phyloP scores from a whole-genome alignment of 805 yeast genomes.

The Debaryomyces prosopidis region DNA sequence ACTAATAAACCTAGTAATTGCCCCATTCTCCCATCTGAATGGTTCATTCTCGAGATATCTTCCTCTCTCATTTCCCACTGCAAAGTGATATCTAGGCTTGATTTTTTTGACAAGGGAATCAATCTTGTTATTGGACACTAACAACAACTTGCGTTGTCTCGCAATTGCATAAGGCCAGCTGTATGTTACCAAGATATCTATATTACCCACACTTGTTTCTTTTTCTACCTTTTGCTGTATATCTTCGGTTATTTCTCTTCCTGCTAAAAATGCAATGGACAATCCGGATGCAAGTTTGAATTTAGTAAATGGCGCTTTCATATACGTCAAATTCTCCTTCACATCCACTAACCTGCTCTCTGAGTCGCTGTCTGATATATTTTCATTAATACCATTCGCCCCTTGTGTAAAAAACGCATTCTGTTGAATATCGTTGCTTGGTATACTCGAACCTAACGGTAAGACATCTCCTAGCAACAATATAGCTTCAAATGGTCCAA shows the following conservation, averaged over 20 bases:
- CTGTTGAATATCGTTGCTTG: slow-evolving; percentile 18
- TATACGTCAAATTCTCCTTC: slow-evolving; percentile 24
- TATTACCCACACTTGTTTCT: slow-evolving; percentile 13
- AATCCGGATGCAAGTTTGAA: slow-evolving; percentile 45
- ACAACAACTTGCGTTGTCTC: slow-evolving; percentile 37
- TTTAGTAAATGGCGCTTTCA: slow-evolving; percentile 33
- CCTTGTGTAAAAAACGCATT: slow-evolving; percentile 28
- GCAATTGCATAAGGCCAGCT: slow-evolving; percentile 63
- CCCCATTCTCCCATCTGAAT: slow-evolving; percentile 53
- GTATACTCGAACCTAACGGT: slow-evolving; percentile 12
- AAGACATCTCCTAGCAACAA: slow-evolving; percentile 52
- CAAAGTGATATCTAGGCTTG: slow-evolving; percentile 69
- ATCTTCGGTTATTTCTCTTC: slow-evolving; percentile 13
- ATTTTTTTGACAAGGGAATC: slow-evolving; percentile 46
- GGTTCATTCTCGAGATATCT: slow-evolving; percentile 56
- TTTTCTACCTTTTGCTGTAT: not conserved
- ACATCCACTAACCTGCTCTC: slow-evolving; percentile 24
- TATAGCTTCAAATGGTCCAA: slow-evolving; percentile 66
- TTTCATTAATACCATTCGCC: slow-evolving; percentile 16
- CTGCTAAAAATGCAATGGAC: slow-evolving; percentile 47
- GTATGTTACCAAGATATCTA: slow-evolving; percentile 58
- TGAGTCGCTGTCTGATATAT: not conserved
- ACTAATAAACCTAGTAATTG: slow-evolving; percentile 64
- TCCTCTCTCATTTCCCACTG: slow-evolving; percentile 51
- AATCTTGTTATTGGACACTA: slow-evolving; percentile 45